Evolutionary conservation across 1,139 yeast species (phyloP).

Genomic region (Magnusiomyces ingens): DNA sequence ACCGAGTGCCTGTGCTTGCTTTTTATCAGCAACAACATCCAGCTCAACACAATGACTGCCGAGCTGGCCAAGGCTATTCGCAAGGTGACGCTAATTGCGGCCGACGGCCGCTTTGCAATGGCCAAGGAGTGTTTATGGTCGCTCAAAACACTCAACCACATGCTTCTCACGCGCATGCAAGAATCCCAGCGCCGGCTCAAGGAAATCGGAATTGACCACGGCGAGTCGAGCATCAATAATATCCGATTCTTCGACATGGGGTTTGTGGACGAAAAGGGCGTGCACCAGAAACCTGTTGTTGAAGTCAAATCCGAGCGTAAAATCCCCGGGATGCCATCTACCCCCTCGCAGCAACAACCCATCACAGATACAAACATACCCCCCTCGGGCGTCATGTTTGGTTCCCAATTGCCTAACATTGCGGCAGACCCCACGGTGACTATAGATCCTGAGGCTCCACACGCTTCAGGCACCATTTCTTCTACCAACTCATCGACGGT

Average conservation of each 20-base stretch:
- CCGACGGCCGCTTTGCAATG: constrained; percentile 48
- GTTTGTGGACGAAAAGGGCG: constrained; percentile 19
- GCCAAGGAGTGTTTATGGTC: constrained; percentile 61
- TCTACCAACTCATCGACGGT: neutral
- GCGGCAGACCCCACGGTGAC: neutral
- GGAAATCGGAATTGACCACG: constrained; percentile 49
- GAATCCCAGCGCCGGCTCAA: constrained; percentile 38
- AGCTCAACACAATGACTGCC: constrained; percentile 20
- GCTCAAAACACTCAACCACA: constrained; percentile 48
- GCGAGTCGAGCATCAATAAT: constrained; percentile 48
- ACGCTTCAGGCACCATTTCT: neutral
- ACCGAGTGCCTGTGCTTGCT: constrained; percentile 43
- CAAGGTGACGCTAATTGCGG: constrained; percentile 35
- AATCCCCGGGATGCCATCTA: neutral
- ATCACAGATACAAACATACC: neutral
- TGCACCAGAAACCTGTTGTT: neutral
- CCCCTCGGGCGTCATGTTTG: too few species aligned
- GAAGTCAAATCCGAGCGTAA: neutral
- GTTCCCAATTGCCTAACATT: neutral
- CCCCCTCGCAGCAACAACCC: constrained; percentile 6
- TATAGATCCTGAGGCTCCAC: neutral
- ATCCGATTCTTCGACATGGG: constrained; percentile 38
- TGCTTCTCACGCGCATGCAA: constrained; percentile 42
- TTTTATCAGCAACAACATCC: constrained; percentile 40
- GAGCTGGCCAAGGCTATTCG: constrained; percentile 23